A percentile compares a stretch with the other conserved stretches of the same genome.
Conservation (phyloP, 1,284 basidiomycete species). For the Irpex rosettiformis region DNA sequence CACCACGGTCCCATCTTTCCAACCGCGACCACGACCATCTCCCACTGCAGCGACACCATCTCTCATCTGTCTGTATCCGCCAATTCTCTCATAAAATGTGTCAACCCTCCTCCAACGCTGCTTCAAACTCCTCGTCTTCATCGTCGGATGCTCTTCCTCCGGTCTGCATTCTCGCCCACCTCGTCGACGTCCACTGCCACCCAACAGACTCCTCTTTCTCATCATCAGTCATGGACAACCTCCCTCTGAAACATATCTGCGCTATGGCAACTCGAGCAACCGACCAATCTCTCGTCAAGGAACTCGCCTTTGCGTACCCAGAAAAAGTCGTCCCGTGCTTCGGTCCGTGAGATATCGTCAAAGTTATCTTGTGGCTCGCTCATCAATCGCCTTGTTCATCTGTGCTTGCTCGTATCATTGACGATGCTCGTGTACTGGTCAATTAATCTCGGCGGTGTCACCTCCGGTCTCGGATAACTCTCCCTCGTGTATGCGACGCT, state of each 20-base stretch:
- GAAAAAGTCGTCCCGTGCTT: conserved; percentile 73
- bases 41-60: neutral
- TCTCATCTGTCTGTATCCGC: neutral
- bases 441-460: neutral
- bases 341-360: conserved; percentile 57
- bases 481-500: no score
- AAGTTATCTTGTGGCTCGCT: neutral
- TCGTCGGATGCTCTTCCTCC: neutral
- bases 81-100: conserved; percentile 5
- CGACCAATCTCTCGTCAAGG: conserved; percentile 64
- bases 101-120: neutral
- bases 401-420: neutral
- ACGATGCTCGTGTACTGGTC: no score
- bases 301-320: conserved; percentile 55
- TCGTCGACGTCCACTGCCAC: conserved; percentile 80
- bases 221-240: conserved; percentile 41
- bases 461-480: neutral
- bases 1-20: conserved; percentile 4
- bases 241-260: conserved; percentile 58
- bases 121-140: conserved; percentile 10
- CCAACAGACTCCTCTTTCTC: conserved; percentile 64
- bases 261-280: conserved; percentile 66
- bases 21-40: conserved; percentile 3
- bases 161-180: conserved; percentile 48
- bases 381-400: neutral